Base-by-base conservation (phyloP, 805 yeast genomes). In the Wickerhamiella bombiphila region DNA sequence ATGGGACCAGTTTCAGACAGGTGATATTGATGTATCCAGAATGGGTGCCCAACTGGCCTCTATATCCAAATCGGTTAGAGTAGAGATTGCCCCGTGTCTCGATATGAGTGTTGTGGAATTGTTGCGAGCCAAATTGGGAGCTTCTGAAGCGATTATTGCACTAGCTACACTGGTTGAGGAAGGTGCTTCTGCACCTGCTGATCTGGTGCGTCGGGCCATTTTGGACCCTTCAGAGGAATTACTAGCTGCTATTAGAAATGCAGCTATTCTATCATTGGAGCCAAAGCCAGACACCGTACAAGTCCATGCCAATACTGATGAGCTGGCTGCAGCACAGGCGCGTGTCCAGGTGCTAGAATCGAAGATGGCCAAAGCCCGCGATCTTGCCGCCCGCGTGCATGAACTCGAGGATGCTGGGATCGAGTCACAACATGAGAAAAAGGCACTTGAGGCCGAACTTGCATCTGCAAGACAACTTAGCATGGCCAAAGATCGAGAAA, bases 401-500 rank as follows among this genome's bases (percentile, higher is more conserved):
- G 8, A 5, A 16, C 9, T 6, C 8, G 33, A 30, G 18, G 33
- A 30, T 13, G 14, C 18, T 22, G 22, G 18, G n/a, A 17, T 16
- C 6, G 22, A 13, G 11, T 20, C 33, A 16, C 33, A 30, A 9
- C 7, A 6, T 5, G 22, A 17, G 13, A 13, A 14, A 9, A n/a
- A 6, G 6, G 14, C 13, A 9, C 33, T 30, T 7, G 21, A 9
- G 11, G 7, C 7, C 8, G 33, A 30, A 19, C 22, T 30, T n/a
- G 22, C 20, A 8, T n/a, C 22, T 5, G 33, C 33, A 17, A 20
- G 14, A 17, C 13, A 5, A 7, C 22, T 30, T 5, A 22, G 14
- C 11, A 5, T 9, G 13, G 33, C 33, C 20, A 30, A 30, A 30
- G 33, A 30, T 17, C 18, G 16, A n/a, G 33, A 30, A 30, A 30